Conservation (phyloP, 2,329 filamentous ascomycete genomes). For the Arachnopeziza araneosa region DNA sequence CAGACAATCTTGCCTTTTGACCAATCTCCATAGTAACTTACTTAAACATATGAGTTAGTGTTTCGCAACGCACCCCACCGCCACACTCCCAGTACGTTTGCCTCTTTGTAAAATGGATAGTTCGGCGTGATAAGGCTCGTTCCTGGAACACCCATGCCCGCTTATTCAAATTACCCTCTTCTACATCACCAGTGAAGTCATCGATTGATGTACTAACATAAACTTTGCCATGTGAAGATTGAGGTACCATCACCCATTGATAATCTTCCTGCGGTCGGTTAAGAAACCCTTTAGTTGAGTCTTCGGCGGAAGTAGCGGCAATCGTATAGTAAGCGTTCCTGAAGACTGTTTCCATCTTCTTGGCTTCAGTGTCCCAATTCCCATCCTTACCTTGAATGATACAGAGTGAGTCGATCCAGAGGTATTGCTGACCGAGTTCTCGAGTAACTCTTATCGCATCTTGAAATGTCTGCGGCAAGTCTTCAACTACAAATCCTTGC, state of each 20-base stretch:
- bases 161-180: neutral
- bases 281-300: neutral
- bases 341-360: neutral
- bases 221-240: neutral
- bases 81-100: neutral
- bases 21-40: too few species aligned
- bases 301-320: slow-evolving; percentile 1
- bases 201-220: neutral
- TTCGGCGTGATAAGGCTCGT: slow-evolving; percentile 2
- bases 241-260: neutral
- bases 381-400: too few species aligned
- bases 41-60: too few species aligned
- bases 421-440: too few species aligned
- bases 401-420: too few species aligned
- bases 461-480: too few species aligned
- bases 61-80: too few species aligned
- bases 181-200: neutral
- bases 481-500: too few species aligned
- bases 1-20: too few species aligned
- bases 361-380: too few species aligned
- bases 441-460: too few species aligned
- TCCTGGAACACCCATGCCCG: slow-evolving; percentile 3
- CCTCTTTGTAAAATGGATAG: neutral
- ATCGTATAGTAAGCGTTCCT: slow-evolving; percentile 1
- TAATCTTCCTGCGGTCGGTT: neutral